Base-by-base conservation (phyloP, 2,329 filamentous ascomycete species). In the Keithomyces neogunnii region DNA sequence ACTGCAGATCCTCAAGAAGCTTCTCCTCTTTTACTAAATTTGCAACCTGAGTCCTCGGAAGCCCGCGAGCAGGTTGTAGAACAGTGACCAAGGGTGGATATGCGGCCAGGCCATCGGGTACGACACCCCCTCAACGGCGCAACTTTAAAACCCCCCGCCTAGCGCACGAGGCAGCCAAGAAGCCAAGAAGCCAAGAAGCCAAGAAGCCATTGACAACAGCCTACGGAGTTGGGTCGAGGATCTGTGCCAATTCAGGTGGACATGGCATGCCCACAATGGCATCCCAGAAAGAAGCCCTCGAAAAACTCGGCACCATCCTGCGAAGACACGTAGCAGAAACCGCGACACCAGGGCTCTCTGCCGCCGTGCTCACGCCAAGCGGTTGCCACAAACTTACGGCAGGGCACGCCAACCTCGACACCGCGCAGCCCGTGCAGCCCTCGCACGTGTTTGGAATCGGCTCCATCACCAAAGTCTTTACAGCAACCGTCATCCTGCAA, bases 391-490 rank as follows among this genome's bases (percentile, higher is more conserved):
- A 32, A 4, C 48, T 55, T 30, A 50, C 48, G 10, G 42, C 51
- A 13, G 51, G 53, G 11, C 45, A 49, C 9, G 47, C 48, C 32
- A 32, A 45, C 38, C 35, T 43, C n/a, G 40, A 44, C 28, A 51
- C 13, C n/a, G 39, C 3, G 29, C 48, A 53, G 33, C 38, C 48
- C 11, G 48, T 53, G 31, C 19, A 46, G n/a, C 31, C 51, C 3
- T 35, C 39, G 45, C 51, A 56, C 29, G 30, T 50, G n/a, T 53
- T 56, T 47, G 54, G 54, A 26, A 40, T 56, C 36, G 54, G 54
- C 32, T 54, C 52, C 48, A 55, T 56, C 33, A 56, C 54, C 38
- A 56, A 56, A n/a, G 50, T 56, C n/a, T 54, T 56, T 13, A 47
- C 50, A 4, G 48, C 54, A 4, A 51, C 53, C 3, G 52, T 56